phyloP scores from a whole-genome alignment of 106 monocot genomes.

The Cymbidium sinense region DNA sequence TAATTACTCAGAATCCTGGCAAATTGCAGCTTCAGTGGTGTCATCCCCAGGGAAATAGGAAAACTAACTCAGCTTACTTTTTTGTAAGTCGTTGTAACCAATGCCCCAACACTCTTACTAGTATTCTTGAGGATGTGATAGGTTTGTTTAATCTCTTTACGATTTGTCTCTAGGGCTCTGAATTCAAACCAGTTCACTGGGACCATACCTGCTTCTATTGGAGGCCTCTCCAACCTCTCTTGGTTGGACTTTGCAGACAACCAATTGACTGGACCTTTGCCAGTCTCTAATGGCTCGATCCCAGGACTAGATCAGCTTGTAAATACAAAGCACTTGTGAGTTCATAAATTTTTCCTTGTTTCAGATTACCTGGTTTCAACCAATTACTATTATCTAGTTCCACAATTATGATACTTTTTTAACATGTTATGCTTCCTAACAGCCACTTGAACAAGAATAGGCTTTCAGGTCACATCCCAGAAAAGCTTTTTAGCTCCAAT shows the following conservation, averaged over 20 bases:
- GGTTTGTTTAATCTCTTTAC: not conserved
- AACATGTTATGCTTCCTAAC: slow-evolving; percentile 4
- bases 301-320: slow-evolving; percentile 12
- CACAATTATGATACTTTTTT: not conserved
- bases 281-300: slow-evolving; percentile 6
- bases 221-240: slow-evolving; percentile 6
- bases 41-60: slow-evolving; percentile 9
- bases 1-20: slow-evolving; percentile 14
- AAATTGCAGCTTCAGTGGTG: slow-evolving; percentile 13
- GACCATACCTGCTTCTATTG: slow-evolving; percentile 8
- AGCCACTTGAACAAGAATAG: slow-evolving; percentile 38
- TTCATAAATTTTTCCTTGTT: not conserved
- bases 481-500: slow-evolving; percentile 37
- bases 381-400: not conserved
- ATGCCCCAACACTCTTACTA: not conserved
- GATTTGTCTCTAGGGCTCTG: slow-evolving; percentile 1
- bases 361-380: not conserved
- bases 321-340: slow-evolving; percentile 10
- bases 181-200: slow-evolving; percentile 11
- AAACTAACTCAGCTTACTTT: slow-evolving; percentile 8
- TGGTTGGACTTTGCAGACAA: slow-evolving; percentile 11
- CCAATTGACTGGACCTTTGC: slow-evolving; percentile 8
- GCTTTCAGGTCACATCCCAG: slow-evolving; percentile 41
- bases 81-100: slow-evolving; percentile 5
- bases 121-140: not conserved